Evolutionary conservation across 164 flowering plant genomes (phyloP), one percentile per base, ranked within the genome.

Genomic region (Santalum album): DNA sequence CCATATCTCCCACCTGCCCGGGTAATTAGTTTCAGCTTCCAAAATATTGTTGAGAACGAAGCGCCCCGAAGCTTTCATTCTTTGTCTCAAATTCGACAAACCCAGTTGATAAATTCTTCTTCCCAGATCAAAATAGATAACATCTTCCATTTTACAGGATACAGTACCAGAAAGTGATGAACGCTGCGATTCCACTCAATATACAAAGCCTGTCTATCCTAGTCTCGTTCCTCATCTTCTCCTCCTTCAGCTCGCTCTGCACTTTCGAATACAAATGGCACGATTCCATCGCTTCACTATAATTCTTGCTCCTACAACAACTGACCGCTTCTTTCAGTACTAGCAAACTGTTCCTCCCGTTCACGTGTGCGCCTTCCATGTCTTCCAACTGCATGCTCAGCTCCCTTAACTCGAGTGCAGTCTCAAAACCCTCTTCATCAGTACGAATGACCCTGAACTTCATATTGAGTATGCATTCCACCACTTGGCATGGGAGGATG

Each of bases 361-460:
- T 87, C 12, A 90, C 83, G 63, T 85, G 83, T 24, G 89, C 73
- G 50, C 97, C 87, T 38, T 78, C 94, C 94, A 87, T 83, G 72
- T 90, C 97, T 67, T 81, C 94, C 65, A 90, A 36, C 66, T 90
- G 87, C 96, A 90, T 85, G 71, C 89, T 83, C 27, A 90, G 72
- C 61, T 90, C 96, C 2, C 78, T 81, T 49, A 90, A 58, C 68
- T 78, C 74, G 25, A 90, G 79, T 16, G 65, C 72, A 38, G 92
- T 80, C 56, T 65, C 74, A 34, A 46, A 29, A 44, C 66, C 75
- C 21, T 65, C 84, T 22, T 49, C 82, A 39, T 78, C 77, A 0
- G 69, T 59, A 22, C 54, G 59, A 6, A 72, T 46, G 49, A 79
- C 77, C 55, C 73, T 70, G 42, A 83, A 82, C 74, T 83, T 87